Conservation (phyloP, 2,329 filamentous ascomycete species). For the Aotearoamyces nothofagi region DNA sequence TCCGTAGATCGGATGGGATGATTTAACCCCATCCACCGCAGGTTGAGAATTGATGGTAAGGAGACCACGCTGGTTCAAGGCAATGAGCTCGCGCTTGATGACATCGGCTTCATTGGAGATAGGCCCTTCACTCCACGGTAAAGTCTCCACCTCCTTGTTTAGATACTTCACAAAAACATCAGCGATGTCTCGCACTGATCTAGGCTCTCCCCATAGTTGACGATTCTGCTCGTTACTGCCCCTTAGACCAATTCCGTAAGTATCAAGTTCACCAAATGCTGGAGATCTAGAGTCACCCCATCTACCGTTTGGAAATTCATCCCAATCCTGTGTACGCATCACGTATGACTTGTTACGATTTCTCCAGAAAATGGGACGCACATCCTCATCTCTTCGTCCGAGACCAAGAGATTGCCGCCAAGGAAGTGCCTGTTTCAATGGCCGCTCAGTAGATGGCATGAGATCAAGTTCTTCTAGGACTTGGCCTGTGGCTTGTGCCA, state of each 20-base stretch:
- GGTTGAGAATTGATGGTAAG: conserved; percentile 97
- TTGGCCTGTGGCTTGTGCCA: conserved; percentile 87
- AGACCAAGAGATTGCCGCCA: conserved; percentile 92
- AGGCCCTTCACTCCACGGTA: conserved; percentile 89
- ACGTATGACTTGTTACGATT: conserved; percentile 95
- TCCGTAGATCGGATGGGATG: conserved; percentile 71
- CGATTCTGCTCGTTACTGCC: conserved; percentile 94
- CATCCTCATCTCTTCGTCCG: conserved; percentile 81
- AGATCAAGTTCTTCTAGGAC: conserved; percentile 80
- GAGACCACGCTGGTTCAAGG: conserved; percentile 73
- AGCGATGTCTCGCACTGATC: conserved; percentile 64
- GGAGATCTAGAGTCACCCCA: conserved; percentile 97
- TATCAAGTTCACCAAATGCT: conserved; percentile 88
- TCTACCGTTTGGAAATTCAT: conserved; percentile 95
- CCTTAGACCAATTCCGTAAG: conserved; percentile 85
- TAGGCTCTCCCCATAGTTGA: conserved; percentile 84
- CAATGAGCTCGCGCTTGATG: conserved; percentile 63
- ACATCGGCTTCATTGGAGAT: conserved; percentile 70
- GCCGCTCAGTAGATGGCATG: conserved; percentile 61
- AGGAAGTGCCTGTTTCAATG: conserved; percentile 77
- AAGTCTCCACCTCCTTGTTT: conserved; percentile 59
- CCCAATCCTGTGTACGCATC: conserved; percentile 92
- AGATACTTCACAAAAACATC: conserved; percentile 78
- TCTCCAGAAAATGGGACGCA: conserved; percentile 96
- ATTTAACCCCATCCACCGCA: conserved; percentile 81